Evolutionary conservation across 2,329 filamentous ascomycete species (phyloP), one percentile per base, ranked within the genome.

Genomic region (Monosporascus ibericus): DNA sequence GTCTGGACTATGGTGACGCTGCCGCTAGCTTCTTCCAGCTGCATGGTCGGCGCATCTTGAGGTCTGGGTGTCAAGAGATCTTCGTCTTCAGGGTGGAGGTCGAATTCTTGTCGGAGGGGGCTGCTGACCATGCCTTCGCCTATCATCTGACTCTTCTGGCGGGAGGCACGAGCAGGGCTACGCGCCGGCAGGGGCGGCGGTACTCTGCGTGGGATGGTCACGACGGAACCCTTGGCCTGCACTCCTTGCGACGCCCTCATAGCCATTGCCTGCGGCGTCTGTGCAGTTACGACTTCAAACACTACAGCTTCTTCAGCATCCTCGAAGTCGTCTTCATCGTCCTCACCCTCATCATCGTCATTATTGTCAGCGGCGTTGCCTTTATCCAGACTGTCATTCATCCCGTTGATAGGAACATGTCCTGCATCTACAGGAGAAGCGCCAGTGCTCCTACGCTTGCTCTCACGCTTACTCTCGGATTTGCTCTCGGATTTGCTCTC

Each of bases 161-260:
- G 70, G 3, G 80, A 82, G 22, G 70, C 65, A 75, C 89, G 60
- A 68, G 85, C 84, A 1, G 90, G 87, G 64, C 88, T 95, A 47
- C 91, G 79, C 3, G 82, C 78, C 1, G 92, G 92, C 14, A 96
- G 78, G 8, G 88, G 84, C 1, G 92, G 91, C 1, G 90, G 82
- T 1, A 85, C 71, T 37, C 90, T 81, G 71, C 92, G 95, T 14
- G 88, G 84, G 53, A 96, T 95, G 46, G 84, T 91, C 27, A 96
- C 89, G 48, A 96, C 75, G 48, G 87, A 86, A 24, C 90, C 89
- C 64, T 88, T 87, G 39, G 84, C 86, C 30, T 80, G 78, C 52
- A 91, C 83, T 51, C 84, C 79, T 50, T 87, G 82, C 2, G 87
- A 83, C 2, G 81, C 79, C 47, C 83, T 74, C 44, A 81, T 76